Percentiles rank a stretch among this genome's conserved stretches.
Conservation (phyloP, 2,329 filamentous ascomycete species). For the Phyllosticta capitalensis region DNA sequence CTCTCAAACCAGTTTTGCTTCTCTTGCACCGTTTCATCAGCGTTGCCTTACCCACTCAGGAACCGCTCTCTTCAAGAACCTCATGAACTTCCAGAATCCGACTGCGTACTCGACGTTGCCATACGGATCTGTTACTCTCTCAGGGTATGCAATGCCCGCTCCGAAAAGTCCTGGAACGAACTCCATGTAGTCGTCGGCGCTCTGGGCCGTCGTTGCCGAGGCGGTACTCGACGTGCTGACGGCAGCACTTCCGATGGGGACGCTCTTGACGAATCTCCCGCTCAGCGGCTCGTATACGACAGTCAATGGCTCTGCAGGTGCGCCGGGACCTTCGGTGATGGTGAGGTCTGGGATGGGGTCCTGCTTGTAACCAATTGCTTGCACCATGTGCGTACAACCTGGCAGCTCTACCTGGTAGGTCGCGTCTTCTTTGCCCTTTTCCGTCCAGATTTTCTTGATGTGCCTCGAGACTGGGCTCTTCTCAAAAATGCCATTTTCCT, state of each 20-base stretch:
- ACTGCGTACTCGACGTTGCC: slow-evolving; percentile 55
- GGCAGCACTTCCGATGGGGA: slow-evolving; percentile 19
- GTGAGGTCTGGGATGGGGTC: slow-evolving; percentile 42
- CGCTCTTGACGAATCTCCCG: slow-evolving; percentile 19
- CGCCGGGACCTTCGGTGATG: slow-evolving; percentile 21
- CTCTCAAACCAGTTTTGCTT: neutral
- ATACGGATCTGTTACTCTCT: slow-evolving; percentile 49
- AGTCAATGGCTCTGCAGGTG: slow-evolving; percentile 18
- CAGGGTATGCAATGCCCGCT: slow-evolving; percentile 55
- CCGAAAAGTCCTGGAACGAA: slow-evolving; percentile 47
- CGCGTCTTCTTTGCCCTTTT: slow-evolving; percentile 38
- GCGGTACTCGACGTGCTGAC: slow-evolving; percentile 36
- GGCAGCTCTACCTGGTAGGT: slow-evolving; percentile 40
- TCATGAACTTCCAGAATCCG: slow-evolving; percentile 59
- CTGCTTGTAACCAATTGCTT: slow-evolving; percentile 50
- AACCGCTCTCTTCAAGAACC: slow-evolving; percentile 46
- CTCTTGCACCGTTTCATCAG: neutral
- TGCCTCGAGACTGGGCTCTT: slow-evolving; percentile 14
- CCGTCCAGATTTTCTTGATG: slow-evolving; percentile 28
- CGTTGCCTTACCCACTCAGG: slow-evolving; percentile 36
- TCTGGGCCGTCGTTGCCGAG: slow-evolving; percentile 17
- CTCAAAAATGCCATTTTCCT: slow-evolving; percentile 39
- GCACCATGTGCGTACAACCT: slow-evolving; percentile 43
- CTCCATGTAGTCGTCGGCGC: slow-evolving; percentile 12
- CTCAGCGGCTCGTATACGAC: slow-evolving; percentile 25